These are phyloP conservation scores for Larix kaempferi DNA, from an alignment of 75 land plant genomes.

Conservation along the genomic window DNA sequence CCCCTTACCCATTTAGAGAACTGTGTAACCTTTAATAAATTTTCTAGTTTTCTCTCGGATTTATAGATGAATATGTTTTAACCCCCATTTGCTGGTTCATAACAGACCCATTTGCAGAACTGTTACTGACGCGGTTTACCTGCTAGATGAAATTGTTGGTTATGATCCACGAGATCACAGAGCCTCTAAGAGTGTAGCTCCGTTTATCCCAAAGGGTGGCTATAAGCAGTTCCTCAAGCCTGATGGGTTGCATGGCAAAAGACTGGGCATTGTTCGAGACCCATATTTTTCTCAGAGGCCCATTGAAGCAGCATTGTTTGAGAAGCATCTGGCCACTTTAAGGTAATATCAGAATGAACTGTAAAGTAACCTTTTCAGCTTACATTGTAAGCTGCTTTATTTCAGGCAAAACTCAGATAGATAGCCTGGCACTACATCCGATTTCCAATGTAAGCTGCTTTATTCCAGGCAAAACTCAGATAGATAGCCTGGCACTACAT, in stretches of 20 bases:
- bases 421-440: not conserved
- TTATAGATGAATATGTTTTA: not conserved
- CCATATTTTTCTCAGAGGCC: not conserved
- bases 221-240: conserved; percentile 49
- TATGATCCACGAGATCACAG: conserved; percentile 32
- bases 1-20: not conserved
- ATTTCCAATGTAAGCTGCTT: too few species aligned
- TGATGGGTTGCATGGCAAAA: conserved; percentile 49
- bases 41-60: too few species aligned
- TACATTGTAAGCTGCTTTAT: too few species aligned
- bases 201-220: conserved; percentile 52
- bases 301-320: not conserved
- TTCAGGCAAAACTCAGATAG: not conserved
- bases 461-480: too few species aligned
- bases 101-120: conserved; percentile 64
- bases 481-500: not conserved
- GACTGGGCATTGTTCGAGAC: conserved; percentile 47
- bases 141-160: conserved; percentile 66
- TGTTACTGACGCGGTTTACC: conserved; percentile 57
- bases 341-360: conserved; percentile 11
- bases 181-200: conserved; percentile 29
- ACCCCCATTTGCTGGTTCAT: not conserved
- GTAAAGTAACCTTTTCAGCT: not conserved
- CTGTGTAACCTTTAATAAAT: not conserved
- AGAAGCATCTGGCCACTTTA: conserved; percentile 21